These are phyloP conservation scores for Aspergillus ibericus DNA, from an alignment of 2,329 filamentous ascomycete genomes.

Conservation along the genomic window DNA sequence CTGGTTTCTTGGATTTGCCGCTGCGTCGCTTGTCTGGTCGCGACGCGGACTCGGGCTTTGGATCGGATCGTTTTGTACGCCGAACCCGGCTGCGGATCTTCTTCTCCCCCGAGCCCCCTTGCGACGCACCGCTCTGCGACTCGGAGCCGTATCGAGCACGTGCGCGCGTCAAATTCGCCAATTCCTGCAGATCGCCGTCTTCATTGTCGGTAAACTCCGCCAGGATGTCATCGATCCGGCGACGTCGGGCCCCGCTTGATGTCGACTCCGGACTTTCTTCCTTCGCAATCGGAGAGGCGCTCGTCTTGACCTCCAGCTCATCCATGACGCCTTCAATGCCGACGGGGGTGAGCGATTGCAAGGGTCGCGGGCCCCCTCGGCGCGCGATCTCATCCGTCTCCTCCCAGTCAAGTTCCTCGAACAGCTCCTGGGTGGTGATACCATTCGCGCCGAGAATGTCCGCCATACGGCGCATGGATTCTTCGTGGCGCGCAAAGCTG, in stretches of 20 bases:
- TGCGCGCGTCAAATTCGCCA: conserved; percentile 20
- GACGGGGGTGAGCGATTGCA: conserved; percentile 22
- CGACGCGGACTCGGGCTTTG: conserved; percentile 15
- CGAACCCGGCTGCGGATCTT: conserved; percentile 27
- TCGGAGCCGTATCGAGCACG: conserved; percentile 17
- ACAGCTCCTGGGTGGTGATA: conserved; percentile 60
- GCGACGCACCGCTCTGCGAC: background rate
- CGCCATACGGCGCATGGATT: conserved; percentile 69
- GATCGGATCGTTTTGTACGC: conserved; percentile 26
- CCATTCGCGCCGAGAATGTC: conserved; percentile 73
- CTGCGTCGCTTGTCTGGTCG: conserved; percentile 22
- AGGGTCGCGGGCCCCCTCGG: conserved; percentile 15
- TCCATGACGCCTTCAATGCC: conserved; percentile 40
- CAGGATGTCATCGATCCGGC: conserved; percentile 13
- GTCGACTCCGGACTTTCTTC: conserved; percentile 12
- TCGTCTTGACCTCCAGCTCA: conserved; percentile 31
- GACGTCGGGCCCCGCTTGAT: conserved; percentile 5
- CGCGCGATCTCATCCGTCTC: conserved; percentile 41
- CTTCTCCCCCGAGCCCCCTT: conserved; percentile 10
- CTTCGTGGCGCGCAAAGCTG: conserved; percentile 65
- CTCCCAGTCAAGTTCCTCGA: conserved; percentile 48
- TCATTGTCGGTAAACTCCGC: conserved; percentile 18
- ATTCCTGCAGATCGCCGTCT: conserved; percentile 19
- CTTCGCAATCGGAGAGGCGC: conserved; percentile 9
- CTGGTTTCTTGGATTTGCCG: conserved; percentile 20